phyloP scores from a whole-genome alignment of 2,329 filamentous ascomycete species.

The Decorospora gaudefroyi region DNA sequence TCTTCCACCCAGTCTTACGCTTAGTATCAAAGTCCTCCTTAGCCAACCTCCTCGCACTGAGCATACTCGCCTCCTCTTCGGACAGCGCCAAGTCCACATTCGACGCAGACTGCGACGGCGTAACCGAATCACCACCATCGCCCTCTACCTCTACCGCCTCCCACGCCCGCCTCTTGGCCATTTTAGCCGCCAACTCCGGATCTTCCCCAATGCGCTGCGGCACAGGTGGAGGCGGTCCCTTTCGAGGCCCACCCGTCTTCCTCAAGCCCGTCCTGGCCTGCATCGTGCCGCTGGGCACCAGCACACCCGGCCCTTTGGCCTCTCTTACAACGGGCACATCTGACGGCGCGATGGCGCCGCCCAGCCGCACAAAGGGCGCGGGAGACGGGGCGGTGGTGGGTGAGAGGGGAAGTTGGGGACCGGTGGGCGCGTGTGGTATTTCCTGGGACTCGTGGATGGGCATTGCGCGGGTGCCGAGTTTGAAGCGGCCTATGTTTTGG shows the following conservation, averaged over 20 bases:
- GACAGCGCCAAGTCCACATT: slow-evolving; percentile 2
- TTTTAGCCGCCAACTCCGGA: slow-evolving; percentile 11
- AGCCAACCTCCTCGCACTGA: slow-evolving; percentile 7
- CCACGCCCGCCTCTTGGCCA: slow-evolving; percentile 17
- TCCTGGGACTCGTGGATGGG: slow-evolving; percentile 34
- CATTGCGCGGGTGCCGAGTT: slow-evolving; percentile 25
- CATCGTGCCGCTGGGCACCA: slow-evolving; percentile 5
- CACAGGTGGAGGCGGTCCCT: slow-evolving; percentile 7
- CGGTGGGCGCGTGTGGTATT: slow-evolving; percentile 10
- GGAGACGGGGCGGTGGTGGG: slow-evolving; percentile 20
- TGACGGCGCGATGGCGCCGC: slow-evolving; percentile 14
- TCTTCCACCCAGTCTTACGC: slow-evolving; percentile 19
- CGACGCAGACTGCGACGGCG: slow-evolving; percentile 14
- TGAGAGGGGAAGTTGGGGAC: slow-evolving; percentile 8
- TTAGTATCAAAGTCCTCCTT: slow-evolving; percentile 13
- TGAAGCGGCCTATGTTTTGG: slow-evolving; percentile 28
- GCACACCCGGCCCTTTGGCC: slow-evolving; percentile 9
- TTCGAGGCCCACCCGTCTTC: background rate
- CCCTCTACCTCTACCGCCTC: slow-evolving; percentile 17
- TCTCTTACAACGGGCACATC: slow-evolving; percentile 15
- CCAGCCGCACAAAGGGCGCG: slow-evolving; percentile 24
- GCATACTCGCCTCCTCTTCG: background rate
- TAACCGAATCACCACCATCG: slow-evolving; percentile 7
- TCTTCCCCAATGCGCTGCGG: slow-evolving; percentile 9
- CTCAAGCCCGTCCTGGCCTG: slow-evolving; percentile 4